phyloP scores from a whole-genome alignment of 805 yeast genomes.

The Monosporozyma servazzii region DNA sequence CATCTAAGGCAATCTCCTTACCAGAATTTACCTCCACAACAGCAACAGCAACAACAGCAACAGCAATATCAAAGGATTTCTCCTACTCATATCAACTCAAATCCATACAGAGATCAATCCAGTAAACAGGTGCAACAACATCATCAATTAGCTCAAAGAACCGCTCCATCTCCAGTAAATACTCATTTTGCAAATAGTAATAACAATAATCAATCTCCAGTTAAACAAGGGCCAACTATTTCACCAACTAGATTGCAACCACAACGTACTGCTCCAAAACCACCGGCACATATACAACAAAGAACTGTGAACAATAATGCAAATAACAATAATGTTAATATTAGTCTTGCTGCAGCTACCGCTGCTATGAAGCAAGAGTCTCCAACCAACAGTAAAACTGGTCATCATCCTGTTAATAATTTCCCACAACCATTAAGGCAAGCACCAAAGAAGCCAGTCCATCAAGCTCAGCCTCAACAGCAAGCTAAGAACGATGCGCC shows the following conservation, averaged over 20 bases:
- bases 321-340: conserved; percentile 8
- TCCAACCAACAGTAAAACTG: conserved; percentile 4
- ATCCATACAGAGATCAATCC: background rate
- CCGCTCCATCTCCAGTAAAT: conserved; percentile 2
- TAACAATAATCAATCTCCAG: conserved; percentile 9
- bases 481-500: conserved; percentile 20
- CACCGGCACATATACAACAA: conserved; percentile 8
- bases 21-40: background rate
- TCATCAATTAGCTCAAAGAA: background rate
- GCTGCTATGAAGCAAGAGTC: conserved; percentile 22
- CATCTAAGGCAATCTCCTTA: conserved; percentile 2
- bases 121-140: conserved; percentile 5
- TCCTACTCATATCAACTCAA: background rate
- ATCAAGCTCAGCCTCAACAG: background rate
- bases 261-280: conserved; percentile 19
- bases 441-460: conserved; percentile 27
- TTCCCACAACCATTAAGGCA: conserved; percentile 17
- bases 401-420: conserved; percentile 13
- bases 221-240: background rate
- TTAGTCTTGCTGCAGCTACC: conserved; percentile 32
- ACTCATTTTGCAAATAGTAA: conserved; percentile 16
- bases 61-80: conserved; percentile 1
- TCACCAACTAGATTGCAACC: conserved; percentile 19
- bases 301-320: background rate
- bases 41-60: background rate